Evolutionary conservation across 768 basidiomycete species (phyloP).

Genomic region (Russula vinacea): DNA sequence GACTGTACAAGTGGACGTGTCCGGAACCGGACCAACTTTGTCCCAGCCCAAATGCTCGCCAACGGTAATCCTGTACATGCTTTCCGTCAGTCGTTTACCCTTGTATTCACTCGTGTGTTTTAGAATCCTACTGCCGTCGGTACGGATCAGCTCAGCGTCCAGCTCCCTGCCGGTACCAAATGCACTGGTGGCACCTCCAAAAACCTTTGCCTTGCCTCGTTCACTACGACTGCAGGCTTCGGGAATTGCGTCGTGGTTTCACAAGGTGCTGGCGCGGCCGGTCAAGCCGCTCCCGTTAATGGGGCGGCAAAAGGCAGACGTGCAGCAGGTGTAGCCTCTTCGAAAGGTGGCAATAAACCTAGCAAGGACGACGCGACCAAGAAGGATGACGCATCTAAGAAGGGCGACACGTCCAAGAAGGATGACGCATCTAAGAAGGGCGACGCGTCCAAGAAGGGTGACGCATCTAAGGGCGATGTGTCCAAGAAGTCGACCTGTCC

Average conservation of each 20-base stretch:
- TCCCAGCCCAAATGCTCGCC: slow-evolving; percentile 41
- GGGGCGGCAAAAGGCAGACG: slow-evolving; percentile 12
- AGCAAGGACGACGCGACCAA: too few relatives aligned
- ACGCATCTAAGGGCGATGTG: too few relatives aligned
- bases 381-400: not conserved
- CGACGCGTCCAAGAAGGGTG: too few relatives aligned
- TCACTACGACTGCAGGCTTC: slow-evolving; percentile 49
- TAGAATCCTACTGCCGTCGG: slow-evolving; percentile 42
- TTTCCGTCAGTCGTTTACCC: not conserved
- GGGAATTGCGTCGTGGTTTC: slow-evolving; percentile 53
- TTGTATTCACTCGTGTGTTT: not conserved
- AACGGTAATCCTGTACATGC: slow-evolving; percentile 47
- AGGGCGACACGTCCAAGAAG: not conserved
- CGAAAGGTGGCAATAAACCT: too few relatives aligned
- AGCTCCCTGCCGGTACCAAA: slow-evolving; percentile 48
- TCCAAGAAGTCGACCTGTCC: too few relatives aligned
- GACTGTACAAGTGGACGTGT: slow-evolving; percentile 45
- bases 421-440: not conserved
- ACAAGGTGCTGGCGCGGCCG: slow-evolving; percentile 29
- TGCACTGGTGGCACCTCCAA: slow-evolving; percentile 49
- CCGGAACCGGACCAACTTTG: slow-evolving; percentile 38
- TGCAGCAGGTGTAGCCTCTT: not conserved
- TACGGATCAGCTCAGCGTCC: slow-evolving; percentile 43
- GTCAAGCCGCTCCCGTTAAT: not conserved
- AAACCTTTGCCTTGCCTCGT: slow-evolving; percentile 51